phyloP scores from a whole-genome alignment of 805 yeast species.

The Ogataea paradorogensis region DNA sequence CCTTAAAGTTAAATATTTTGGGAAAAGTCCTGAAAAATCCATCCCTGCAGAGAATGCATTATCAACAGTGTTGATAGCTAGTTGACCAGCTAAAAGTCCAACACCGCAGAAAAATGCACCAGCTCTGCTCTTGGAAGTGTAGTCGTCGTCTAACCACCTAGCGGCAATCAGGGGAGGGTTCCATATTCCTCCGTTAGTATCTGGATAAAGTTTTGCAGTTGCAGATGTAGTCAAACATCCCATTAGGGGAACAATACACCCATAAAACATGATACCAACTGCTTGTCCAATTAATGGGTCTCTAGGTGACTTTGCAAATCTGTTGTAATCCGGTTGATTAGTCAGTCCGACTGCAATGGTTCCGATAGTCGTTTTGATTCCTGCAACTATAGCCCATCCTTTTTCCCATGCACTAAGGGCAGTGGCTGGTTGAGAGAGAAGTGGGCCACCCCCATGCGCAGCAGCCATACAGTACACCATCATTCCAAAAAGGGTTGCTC shows the following conservation, averaged over 20 bases:
- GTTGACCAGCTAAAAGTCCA: constrained; percentile 35
- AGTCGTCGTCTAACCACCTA: constrained; percentile 34
- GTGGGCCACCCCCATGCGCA: constrained; percentile 32
- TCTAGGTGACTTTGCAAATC: constrained; percentile 31
- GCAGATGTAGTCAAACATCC: constrained; percentile 49
- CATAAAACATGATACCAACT: constrained; percentile 10
- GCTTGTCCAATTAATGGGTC: constrained; percentile 16
- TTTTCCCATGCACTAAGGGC: constrained; percentile 24
- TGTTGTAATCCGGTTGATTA: constrained; percentile 42
- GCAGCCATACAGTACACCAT: constrained; percentile 26
- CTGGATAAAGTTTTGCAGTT: constrained; percentile 40
- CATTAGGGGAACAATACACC: constrained; percentile 31
- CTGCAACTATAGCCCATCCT: constrained; percentile 43
- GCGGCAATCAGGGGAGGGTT: constrained; percentile 41
- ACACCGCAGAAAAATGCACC: constrained; percentile 47
- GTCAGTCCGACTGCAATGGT: constrained; percentile 37
- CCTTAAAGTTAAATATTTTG: constrained; percentile 40
- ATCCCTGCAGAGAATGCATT: constrained; percentile 47
- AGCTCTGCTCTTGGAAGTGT: constrained; percentile 38
- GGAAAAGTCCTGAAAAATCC: constrained; percentile 48
- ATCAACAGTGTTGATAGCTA: constrained; percentile 38
- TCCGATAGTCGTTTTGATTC: constrained; percentile 40
- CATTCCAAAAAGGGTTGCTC: constrained; percentile 25
- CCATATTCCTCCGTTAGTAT: constrained; percentile 45
- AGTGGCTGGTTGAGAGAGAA: constrained; percentile 16